Evolutionary conservation across 1,139 yeast species (phyloP).

Genomic region (Nakaseomyces sp.): DNA sequence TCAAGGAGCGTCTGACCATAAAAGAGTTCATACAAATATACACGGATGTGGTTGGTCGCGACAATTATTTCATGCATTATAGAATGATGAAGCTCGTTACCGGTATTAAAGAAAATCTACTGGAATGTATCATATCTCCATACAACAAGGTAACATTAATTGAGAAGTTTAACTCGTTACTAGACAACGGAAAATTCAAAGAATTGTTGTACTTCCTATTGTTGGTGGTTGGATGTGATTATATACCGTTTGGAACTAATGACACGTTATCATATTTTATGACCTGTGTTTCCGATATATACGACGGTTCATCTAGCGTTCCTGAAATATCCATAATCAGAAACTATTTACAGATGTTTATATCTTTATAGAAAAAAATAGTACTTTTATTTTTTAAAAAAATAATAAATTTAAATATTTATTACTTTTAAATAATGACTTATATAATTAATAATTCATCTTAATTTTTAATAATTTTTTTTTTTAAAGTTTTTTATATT

Average conservation of each 20-base stretch:
- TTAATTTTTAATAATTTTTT: too few relatives aligned
- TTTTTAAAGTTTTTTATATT: too few relatives aligned
- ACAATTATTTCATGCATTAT: slow-evolving; percentile 21
- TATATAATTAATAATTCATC: too few relatives aligned
- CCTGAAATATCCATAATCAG: slow-evolving; percentile 23
- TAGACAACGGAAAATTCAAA: slow-evolving; percentile 17
- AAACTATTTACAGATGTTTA: slow-evolving; percentile 3
- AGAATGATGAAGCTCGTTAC: slow-evolving; percentile 22
- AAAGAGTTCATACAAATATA: slow-evolving; percentile 12
- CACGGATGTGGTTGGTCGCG: slow-evolving; percentile 13
- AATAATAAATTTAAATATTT: too few relatives aligned
- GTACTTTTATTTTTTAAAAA: too few relatives aligned
- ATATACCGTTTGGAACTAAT: slow-evolving; percentile 16
- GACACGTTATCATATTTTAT: slow-evolving; percentile 12
- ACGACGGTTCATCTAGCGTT: slow-evolving; percentile 16
- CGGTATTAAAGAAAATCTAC: slow-evolving; percentile 8
- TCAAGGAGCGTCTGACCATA: neutral
- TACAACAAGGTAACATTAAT: slow-evolving; percentile 5
- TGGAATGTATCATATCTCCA: neutral
- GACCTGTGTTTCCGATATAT: slow-evolving; percentile 20
- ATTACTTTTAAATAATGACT: too few relatives aligned
- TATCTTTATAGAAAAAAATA: neutral
- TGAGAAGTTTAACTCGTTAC: slow-evolving; percentile 17
- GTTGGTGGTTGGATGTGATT: slow-evolving; percentile 18
- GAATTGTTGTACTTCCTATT: slow-evolving; percentile 22